phyloP scores from a whole-genome alignment of 2,329 filamentous ascomycete species.

The Lasiodiplodia sp. region DNA sequence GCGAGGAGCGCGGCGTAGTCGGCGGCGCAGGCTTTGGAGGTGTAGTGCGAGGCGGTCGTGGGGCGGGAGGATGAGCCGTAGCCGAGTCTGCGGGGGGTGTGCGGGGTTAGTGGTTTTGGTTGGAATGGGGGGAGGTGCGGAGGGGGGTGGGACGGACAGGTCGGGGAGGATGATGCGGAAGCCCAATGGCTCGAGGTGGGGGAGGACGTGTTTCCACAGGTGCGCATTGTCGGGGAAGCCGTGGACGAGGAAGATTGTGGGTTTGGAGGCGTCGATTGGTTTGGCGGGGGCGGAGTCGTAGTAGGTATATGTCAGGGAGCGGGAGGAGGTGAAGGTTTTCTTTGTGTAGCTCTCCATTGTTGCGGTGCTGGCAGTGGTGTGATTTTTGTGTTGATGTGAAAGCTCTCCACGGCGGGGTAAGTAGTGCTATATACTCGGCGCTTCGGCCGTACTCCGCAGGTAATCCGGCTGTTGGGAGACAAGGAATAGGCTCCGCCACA shows the following conservation, averaged over 20 bases:
- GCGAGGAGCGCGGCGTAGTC: conserved; percentile 33
- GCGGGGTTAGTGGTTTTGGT: no score
- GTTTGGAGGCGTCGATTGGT: background rate
- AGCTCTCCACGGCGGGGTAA: no score
- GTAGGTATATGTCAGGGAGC: conserved; percentile 32
- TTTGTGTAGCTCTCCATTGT: conserved; percentile 27
- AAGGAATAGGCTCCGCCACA: no score
- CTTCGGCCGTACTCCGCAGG: no score
- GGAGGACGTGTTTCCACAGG: conserved; percentile 53
- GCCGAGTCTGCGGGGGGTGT: conserved; percentile 36
- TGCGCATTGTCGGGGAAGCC: conserved; percentile 56
- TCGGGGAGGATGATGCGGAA: conserved; percentile 46
- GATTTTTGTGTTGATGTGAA: background rate
- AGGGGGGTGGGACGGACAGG: conserved; percentile 29
- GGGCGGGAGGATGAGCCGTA: conserved; percentile 42
- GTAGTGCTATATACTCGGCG: background rate
- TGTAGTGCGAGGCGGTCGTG: conserved; percentile 15
- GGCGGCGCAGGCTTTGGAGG: conserved; percentile 14
- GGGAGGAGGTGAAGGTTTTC: conserved; percentile 28
- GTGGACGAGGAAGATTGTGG: conserved; percentile 48
- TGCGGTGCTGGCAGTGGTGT: background rate
- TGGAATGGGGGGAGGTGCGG: background rate
- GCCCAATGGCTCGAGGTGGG: conserved; percentile 41
- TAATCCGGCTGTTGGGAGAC: no score
- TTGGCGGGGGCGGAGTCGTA: conserved; percentile 16